phyloP scores from a whole-genome alignment of 2,329 filamentous ascomycete genomes.

The Curvularia sp. region DNA sequence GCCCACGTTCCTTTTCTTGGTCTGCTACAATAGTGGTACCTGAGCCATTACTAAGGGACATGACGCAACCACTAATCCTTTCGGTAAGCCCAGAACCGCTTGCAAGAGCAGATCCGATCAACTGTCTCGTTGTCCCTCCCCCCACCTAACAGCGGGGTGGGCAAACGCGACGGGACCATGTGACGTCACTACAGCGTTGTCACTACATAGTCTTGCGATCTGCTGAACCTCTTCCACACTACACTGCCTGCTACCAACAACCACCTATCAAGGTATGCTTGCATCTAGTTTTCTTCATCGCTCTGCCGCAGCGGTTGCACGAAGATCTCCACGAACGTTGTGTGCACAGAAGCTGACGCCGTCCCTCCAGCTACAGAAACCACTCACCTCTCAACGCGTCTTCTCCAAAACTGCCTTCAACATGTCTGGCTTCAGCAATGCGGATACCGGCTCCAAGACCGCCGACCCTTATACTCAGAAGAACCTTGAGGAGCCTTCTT shows the following conservation, averaged over 20 bases:
- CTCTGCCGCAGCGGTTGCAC: conserved; percentile 13
- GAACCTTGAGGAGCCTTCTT: conserved; percentile 73
- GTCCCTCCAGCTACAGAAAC: conserved; percentile 26
- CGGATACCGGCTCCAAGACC: conserved; percentile 52
- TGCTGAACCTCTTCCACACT: conserved; percentile 7
- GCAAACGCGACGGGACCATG: conserved; percentile 10
- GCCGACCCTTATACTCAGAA: conserved; percentile 82
- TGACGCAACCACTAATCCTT: conserved; percentile 22
- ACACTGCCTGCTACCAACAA: conserved; percentile 12
- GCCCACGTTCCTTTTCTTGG: conserved; percentile 4
- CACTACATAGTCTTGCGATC: conserved; percentile 25
- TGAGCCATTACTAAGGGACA: conserved; percentile 5
- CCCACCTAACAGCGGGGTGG: conserved; percentile 23
- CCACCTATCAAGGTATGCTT: conserved; percentile 22
- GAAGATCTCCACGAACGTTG: conserved; percentile 16
- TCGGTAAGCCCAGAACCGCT: conserved; percentile 6
- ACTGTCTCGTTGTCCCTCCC: conserved; percentile 12
- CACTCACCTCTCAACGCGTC: conserved; percentile 13
- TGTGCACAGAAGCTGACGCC: conserved; percentile 31
- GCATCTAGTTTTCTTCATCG: conserved; percentile 15
- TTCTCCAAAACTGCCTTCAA: conserved; percentile 23
- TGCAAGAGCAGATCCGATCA: conserved; percentile 10
- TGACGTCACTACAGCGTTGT: conserved; percentile 27
- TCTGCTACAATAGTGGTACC: background rate
- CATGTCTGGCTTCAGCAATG: conserved; percentile 51